These are phyloP conservation scores for Pseudogymnoascus sp. DNA, from an alignment of 2,329 filamentous ascomycete genomes.

Conservation along the genomic window DNA sequence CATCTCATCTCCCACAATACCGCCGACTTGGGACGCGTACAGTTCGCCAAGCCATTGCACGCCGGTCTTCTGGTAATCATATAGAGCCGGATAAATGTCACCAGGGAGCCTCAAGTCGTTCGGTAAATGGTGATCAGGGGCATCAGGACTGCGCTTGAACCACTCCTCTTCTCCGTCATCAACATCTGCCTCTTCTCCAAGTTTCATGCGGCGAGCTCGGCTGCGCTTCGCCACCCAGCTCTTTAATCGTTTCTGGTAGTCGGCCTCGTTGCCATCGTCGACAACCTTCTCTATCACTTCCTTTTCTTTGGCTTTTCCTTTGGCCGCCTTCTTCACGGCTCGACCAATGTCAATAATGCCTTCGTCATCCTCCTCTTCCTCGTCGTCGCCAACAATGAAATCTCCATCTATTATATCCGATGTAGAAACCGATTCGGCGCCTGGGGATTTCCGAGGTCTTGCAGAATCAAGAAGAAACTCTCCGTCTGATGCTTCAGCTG, in stretches of 20 bases:
- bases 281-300: constrained; percentile 33
- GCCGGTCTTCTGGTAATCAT: constrained; percentile 94
- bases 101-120: constrained; percentile 73
- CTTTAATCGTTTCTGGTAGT: constrained; percentile 67
- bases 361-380: constrained; percentile 31
- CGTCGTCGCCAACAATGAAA: constrained; percentile 27
- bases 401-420: constrained; percentile 19
- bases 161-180: constrained; percentile 55
- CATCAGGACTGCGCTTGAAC: constrained; percentile 77
- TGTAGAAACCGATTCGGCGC: constrained; percentile 31
- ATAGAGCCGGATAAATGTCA: constrained; percentile 85
- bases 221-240: constrained; percentile 63
- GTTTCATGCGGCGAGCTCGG: constrained; percentile 45
- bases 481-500: constrained; percentile 28
- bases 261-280: constrained; percentile 80
- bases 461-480: constrained; percentile 22
- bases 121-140: constrained; percentile 65
- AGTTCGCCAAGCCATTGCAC: constrained; percentile 95
- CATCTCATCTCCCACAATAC: constrained; percentile 97
- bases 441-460: constrained; percentile 17
- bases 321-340: constrained; percentile 30
- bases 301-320: constrained; percentile 19
- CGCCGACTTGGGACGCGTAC: constrained; percentile 80
- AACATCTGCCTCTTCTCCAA: constrained; percentile 29
- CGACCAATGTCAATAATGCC: constrained; percentile 32